Evolutionary conservation across 768 basidiomycete genomes (phyloP), one percentile per base, ranked within the genome.

Genomic region (Phlebiopsis flavidoalba): DNA sequence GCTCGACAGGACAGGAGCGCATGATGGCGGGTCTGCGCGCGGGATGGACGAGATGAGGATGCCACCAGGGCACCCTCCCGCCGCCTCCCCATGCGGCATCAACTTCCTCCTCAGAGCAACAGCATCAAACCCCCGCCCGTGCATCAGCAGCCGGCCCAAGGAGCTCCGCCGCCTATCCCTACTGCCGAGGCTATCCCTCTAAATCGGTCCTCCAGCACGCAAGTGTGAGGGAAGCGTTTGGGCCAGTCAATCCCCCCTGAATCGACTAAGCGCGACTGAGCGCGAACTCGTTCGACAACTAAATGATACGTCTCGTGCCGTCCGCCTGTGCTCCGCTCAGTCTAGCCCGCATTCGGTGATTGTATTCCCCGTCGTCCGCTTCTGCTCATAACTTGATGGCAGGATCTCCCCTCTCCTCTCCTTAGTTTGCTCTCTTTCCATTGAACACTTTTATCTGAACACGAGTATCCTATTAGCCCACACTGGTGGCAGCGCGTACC

Each of bases 11-110:
- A 93, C 91, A n/a, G 66, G 88, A 92, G 57, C 74, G 80, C 70
- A 72, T 93, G 75, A 84, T 93, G 80, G 79, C 75, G 40, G 84
- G 85, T 22, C 76, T 93, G 69, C 85, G 85, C 80, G 85, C 65
- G 88, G 85, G 22, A 76, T 93, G 66, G 91, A 92, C 58, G 90
- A 93, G 70, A 85, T 90, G 83, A 77, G 82, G 65, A 80, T 65
- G 48, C n/a, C 26, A 31, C 6, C 26, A 31, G 26, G n/a, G 26
- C 26, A 31, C 26, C 26, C 26, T 64, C 63, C 40, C 64, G 71
- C 53, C 74, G 66, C 50, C 68, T 66, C 33, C 51, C 31, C 49
- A 31, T 31, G 26, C 26, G 26, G n/a, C 59, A 35, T 37, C 52
- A 43, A 43, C 12, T 17, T 8, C 40, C 40, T 10, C 35, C 40